Evolutionary conservation across 2,329 filamentous ascomycete species (phyloP), one percentile per base, ranked within the genome.

Genomic region (Colletotrichum costaricense): DNA sequence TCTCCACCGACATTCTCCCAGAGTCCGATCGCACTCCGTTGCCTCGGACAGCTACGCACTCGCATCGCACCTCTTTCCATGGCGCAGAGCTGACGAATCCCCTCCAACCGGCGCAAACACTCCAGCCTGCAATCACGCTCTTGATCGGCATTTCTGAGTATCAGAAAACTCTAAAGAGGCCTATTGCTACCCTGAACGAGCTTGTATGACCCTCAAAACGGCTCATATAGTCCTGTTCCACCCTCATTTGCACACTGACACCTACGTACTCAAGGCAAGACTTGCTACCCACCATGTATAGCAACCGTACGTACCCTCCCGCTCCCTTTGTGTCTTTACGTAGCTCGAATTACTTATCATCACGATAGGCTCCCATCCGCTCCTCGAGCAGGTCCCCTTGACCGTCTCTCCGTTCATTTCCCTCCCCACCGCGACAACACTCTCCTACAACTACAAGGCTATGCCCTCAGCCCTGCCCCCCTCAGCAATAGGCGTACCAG

Each of bases 341-440:
- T 11, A 8, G 1, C 19, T 35, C 16, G 8, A 19, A 11, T 49
- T 7, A 42, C 56, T 49, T 2, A 38, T 6, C 6, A 22, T 46
- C 11, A 9, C 52, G 66, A n/a, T 75, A 95, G 93, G 90, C 76
- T 92, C 95, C 19, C 95, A 98, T 84, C 94, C 93, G 19, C 91
- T 98, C 76, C 91, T 99, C 59, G 94, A 95, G 76, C 97, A 99
- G 85, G 92, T 98, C 54, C 95, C 97, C 35, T 87, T 99, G 68
- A 97, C 95, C 63, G 95, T 98, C 57, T 98, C 96, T 3, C 97
- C 97, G 30, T 98, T 98, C 86, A 91, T 98, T 78, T 93, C 93
- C 73, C 92, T 99, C 38, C 97, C 97, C 12, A 93, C 94, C 35
- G 93, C 96, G 30, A 94, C 95, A 24, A 98, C 95, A 0, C 91